These are phyloP conservation scores for Ceratocystis huliohia DNA, from an alignment of 2,329 filamentous ascomycete species.

Conservation along the genomic window DNA sequence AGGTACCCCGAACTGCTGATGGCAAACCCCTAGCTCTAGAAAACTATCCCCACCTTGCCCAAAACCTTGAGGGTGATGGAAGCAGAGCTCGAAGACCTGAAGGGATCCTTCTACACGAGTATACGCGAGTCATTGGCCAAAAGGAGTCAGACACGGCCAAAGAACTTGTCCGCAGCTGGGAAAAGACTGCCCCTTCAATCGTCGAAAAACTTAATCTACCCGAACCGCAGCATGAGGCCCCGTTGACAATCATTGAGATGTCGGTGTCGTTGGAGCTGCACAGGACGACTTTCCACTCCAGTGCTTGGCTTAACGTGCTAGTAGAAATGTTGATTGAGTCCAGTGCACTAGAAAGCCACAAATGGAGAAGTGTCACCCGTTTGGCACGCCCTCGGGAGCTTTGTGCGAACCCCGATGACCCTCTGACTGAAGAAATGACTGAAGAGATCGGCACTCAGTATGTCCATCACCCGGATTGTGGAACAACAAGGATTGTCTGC, in stretches of 20 bases:
- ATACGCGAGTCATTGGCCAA: constrained; percentile 42
- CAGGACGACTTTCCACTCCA: constrained; percentile 43
- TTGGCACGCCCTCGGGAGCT: constrained; percentile 46
- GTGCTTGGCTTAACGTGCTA: constrained; percentile 47
- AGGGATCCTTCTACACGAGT: constrained; percentile 44
- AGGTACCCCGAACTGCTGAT: constrained; percentile 33
- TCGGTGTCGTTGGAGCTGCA: constrained; percentile 48
- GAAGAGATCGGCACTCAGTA: constrained; percentile 39
- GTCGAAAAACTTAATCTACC: constrained; percentile 39
- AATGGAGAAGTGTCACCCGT: constrained; percentile 48
- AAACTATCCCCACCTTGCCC: constrained; percentile 45
- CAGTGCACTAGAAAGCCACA: constrained; percentile 40
- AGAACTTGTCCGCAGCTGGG: constrained; percentile 43
- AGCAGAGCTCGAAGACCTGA: constrained; percentile 40
- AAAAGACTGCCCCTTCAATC: constrained; percentile 44
- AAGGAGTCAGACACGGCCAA: constrained; percentile 44
- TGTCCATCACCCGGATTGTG: constrained; percentile 40
- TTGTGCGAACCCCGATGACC: constrained; percentile 32
- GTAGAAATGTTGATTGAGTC: constrained; percentile 47
- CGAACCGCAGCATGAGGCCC: constrained; percentile 35
- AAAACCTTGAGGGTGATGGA: constrained; percentile 41
- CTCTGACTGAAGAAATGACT: constrained; percentile 34
- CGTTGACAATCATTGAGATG: constrained; percentile 49
- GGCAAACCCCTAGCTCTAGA: constrained; percentile 33
- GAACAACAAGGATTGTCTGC: constrained; percentile 35